A percentile compares a stretch with the other conserved stretches of the same genome.
Conservation (phyloP, 192 early-diverging fungal genomes). For the Rhizoclosmatium sp. region DNA sequence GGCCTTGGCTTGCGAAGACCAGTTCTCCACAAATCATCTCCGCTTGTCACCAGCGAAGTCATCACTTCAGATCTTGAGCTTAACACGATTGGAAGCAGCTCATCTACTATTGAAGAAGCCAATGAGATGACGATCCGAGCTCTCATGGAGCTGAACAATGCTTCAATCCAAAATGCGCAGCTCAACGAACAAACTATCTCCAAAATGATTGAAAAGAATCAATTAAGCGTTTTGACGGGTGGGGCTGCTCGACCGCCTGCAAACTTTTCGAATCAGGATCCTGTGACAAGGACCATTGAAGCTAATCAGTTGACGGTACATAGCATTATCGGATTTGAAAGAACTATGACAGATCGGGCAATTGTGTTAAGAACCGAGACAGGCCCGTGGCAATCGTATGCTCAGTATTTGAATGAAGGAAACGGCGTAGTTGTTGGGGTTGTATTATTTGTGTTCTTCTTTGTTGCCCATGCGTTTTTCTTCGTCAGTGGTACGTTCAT, state of each 20-base stretch:
- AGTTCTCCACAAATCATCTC: slow-evolving; percentile 40
- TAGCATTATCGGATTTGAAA: slow-evolving; percentile 61
- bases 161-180: slow-evolving; percentile 63
- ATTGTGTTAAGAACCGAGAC: slow-evolving; percentile 29
- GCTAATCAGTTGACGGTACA: slow-evolving; percentile 79
- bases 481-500: slow-evolving; percentile 37
- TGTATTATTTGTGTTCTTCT: slow-evolving; percentile 56
- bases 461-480: slow-evolving; percentile 67
- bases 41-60: slow-evolving; percentile 46
- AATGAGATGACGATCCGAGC: slow-evolving; percentile 55
- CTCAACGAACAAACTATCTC: slow-evolving; percentile 77
- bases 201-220: slow-evolving; percentile 74
- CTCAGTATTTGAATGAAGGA: slow-evolving; percentile 44
- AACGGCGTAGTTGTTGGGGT: slow-evolving; percentile 53
- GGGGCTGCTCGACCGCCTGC: slow-evolving; percentile 48
- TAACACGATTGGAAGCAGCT: slow-evolving; percentile 7
- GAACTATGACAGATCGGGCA: slow-evolving; percentile 35
- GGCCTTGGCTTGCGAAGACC: slow-evolving; percentile 13
- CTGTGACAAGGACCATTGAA: slow-evolving; percentile 69
- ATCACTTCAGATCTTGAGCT: slow-evolving; percentile 39
- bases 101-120: slow-evolving; percentile 20
- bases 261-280: slow-evolving; percentile 64
- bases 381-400: slow-evolving; percentile 40
- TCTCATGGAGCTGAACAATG: slow-evolving; percentile 59
- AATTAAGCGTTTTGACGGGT: slow-evolving; percentile 63